phyloP scores from a whole-genome alignment of 2,329 filamentous ascomycete species.

The Ophiostoma populinum region DNA sequence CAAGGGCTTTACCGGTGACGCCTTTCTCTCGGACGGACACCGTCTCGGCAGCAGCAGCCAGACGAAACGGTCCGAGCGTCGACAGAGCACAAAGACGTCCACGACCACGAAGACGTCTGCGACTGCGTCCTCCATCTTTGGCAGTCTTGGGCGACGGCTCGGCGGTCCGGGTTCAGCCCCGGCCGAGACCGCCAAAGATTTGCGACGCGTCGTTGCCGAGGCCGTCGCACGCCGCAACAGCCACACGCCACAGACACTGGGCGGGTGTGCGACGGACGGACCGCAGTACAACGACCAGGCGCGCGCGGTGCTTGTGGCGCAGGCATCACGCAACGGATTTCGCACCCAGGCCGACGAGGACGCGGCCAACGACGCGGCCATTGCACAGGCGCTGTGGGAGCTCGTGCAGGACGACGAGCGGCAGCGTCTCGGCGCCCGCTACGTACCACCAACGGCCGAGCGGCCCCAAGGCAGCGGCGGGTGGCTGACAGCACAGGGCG shows the following conservation, averaged over 20 bases:
- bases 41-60: conserved; percentile 39
- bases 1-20: conserved; percentile 83
- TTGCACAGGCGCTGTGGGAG: conserved; percentile 72
- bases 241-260: conserved; percentile 31
- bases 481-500: conserved; percentile 12
- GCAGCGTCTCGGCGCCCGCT: conserved; percentile 34
- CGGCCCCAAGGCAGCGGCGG: conserved; percentile 31
- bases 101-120: conserved; percentile 30
- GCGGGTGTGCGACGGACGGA: conserved; percentile 57
- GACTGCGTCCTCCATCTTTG: conserved; percentile 19
- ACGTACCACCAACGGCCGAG: conserved; percentile 30
- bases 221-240: conserved; percentile 49
- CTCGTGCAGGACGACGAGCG: conserved; percentile 65
- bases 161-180: too few relatives aligned
- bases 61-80: too few relatives aligned
- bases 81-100: too few relatives aligned
- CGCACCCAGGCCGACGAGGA: conserved; percentile 74
- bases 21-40: conserved; percentile 62
- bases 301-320: conserved; percentile 7
- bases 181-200: too few relatives aligned
- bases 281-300: conserved; percentile 8
- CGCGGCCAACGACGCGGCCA: conserved; percentile 73
- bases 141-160: too few relatives aligned
- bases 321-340: conserved; percentile 49
- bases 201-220: conserved; percentile 53